These are phyloP conservation scores for Artemisia tridentata DNA, from an alignment of 129 eudicot genomes.

Conservation along the genomic window DNA sequence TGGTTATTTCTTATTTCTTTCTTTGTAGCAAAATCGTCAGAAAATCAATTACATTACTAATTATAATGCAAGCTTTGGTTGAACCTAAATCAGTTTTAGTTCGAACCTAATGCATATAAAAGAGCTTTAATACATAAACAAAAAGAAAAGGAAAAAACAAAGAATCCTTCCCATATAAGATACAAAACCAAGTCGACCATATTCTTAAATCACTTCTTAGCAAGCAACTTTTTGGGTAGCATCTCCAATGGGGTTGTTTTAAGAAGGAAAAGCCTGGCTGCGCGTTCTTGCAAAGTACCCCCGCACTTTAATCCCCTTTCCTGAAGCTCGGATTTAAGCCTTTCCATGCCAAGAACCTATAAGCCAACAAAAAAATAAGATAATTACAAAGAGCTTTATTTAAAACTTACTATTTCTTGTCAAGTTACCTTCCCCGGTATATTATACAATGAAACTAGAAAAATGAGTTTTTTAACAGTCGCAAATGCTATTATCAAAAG, in stretches of 20 bases:
- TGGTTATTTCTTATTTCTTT: no score
- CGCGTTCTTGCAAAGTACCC: constrained; percentile 94
- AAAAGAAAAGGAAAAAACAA: constrained; percentile 7
- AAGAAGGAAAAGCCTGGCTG: constrained; percentile 86
- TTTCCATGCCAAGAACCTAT: constrained; percentile 85
- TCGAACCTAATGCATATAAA: background rate
- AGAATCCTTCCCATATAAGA: constrained; percentile 16
- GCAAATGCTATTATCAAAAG: background rate
- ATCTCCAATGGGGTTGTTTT: constrained; percentile 77
- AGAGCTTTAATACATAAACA: constrained; percentile 10
- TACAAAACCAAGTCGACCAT: constrained; percentile 20
- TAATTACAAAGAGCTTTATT: background rate
- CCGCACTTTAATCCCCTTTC: constrained; percentile 85
- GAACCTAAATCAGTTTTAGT: no score
- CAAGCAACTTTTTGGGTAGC: constrained; percentile 88
- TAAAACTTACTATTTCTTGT: background rate
- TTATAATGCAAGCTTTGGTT: no score
- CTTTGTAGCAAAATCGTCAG: no score
- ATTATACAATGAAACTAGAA: constrained; percentile 3
- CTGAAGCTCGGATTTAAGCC: constrained; percentile 84
- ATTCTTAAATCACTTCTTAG: constrained; percentile 61
- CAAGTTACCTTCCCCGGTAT: background rate
- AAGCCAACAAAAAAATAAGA: background rate
- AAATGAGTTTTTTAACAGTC: background rate
- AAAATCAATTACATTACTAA: no score